phyloP scores from a whole-genome alignment of 257 asterid species.

The Nicotiana benthamiana region DNA sequence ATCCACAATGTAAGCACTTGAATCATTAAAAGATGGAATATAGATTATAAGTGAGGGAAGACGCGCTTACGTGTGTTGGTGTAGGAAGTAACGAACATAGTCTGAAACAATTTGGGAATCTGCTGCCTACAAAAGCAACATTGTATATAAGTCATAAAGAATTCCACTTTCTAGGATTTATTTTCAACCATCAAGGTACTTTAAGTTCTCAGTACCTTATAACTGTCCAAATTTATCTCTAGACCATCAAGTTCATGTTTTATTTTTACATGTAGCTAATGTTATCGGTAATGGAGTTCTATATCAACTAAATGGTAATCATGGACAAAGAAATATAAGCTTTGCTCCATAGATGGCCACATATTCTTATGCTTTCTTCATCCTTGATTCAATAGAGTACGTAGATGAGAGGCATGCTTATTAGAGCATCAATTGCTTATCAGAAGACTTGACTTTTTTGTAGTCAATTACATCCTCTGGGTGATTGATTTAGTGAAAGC shows the following conservation, averaged over 20 bases:
- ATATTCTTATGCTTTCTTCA: not conserved
- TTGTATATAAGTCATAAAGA: not conserved
- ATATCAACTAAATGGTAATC: not conserved
- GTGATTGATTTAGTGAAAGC: too few species aligned
- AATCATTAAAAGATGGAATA: not conserved
- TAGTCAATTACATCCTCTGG: too few species aligned
- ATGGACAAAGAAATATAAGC: not conserved
- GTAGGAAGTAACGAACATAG: conserved; percentile 67
- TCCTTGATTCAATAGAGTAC: not conserved
- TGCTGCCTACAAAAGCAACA: conserved; percentile 47
- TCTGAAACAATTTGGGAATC: conserved; percentile 72
- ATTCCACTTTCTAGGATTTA: not conserved
- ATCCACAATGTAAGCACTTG: not conserved
- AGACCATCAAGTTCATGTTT: not conserved
- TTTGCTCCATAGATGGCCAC: not conserved
- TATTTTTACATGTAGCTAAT: not conserved
- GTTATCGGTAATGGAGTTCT: not conserved
- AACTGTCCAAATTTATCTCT: not conserved
- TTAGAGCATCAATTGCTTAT: not conserved
- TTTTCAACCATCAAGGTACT: not conserved
- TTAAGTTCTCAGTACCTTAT: not conserved
- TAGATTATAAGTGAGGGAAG: not conserved
- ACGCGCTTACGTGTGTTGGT: conserved; percentile 76
- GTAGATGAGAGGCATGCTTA: not conserved
- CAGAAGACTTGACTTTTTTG: too few species aligned